These are phyloP conservation scores for Dichomitus squalens DNA, from an alignment of 1,284 basidiomycete genomes.

Conservation along the genomic window DNA sequence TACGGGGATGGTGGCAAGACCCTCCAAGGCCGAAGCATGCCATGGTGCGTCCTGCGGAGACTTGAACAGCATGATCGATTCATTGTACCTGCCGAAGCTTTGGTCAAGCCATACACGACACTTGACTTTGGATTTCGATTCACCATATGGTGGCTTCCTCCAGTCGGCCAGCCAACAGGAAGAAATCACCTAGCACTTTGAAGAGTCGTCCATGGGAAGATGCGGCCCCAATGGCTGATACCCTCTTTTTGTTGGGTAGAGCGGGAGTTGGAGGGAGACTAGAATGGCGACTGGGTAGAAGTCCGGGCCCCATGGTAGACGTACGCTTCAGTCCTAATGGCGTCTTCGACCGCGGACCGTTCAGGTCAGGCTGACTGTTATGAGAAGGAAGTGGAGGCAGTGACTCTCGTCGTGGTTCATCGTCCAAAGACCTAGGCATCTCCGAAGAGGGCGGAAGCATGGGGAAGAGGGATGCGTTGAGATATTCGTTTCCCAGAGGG, in stretches of 20 bases:
- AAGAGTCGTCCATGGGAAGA: slow-evolving; percentile 79
- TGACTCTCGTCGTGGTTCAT: slow-evolving; percentile 42
- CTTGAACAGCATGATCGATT: slow-evolving; percentile 77
- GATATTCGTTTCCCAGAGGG: slow-evolving; percentile 73
- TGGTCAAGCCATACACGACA: slow-evolving; percentile 1
- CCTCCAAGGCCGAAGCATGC: slow-evolving; percentile 87
- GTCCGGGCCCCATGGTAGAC: slow-evolving; percentile 46
- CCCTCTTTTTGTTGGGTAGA: slow-evolving; percentile 55
- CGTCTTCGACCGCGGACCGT: slow-evolving; percentile 39
- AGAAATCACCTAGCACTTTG: slow-evolving; percentile 89
- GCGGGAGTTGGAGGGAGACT: slow-evolving; percentile 41
- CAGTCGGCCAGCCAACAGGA: slow-evolving; percentile 79
- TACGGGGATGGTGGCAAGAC: slow-evolving; percentile 75
- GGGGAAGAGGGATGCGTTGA: slow-evolving; percentile 67
- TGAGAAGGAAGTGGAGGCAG: slow-evolving; percentile 48
- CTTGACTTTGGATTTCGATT: slow-evolving; percentile 22
- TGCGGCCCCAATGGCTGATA: slow-evolving; percentile 63
- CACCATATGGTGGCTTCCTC: slow-evolving; percentile 83
- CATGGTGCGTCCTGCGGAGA: slow-evolving; percentile 77
- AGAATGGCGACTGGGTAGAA: slow-evolving; percentile 45
- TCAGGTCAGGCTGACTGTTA: slow-evolving; percentile 60
- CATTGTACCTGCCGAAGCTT: slow-evolving; percentile 69
- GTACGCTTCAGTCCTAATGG: slow-evolving; percentile 54
- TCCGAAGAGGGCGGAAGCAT: slow-evolving; percentile 59
- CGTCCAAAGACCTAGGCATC: slow-evolving; percentile 56